These are phyloP conservation scores for Fusarium sp. DNA, from an alignment of 2,329 filamentous ascomycete genomes.

Conservation along the genomic window DNA sequence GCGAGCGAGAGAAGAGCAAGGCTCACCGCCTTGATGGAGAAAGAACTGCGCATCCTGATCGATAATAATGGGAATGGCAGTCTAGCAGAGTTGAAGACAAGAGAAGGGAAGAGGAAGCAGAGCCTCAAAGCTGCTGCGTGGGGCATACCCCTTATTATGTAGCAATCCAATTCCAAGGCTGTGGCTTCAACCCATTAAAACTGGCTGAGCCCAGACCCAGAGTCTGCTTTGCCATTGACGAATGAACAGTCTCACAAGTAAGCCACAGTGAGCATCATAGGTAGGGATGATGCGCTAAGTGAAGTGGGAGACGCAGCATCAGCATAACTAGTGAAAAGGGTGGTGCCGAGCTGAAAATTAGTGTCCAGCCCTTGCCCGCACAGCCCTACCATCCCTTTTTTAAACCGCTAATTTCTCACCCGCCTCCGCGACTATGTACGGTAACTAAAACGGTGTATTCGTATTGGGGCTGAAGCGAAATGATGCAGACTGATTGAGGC, in stretches of 20 bases:
- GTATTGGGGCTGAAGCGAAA: not conserved
- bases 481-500: not conserved
- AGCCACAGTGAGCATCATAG: slow-evolving; percentile 2
- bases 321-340: not conserved
- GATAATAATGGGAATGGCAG: fast-evolving
- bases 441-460: not conserved
- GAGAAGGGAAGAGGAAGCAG: not conserved
- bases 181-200: not conserved
- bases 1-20: slow-evolving; percentile 5
- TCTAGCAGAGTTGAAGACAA: fast-evolving
- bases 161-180: not conserved
- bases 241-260: not conserved
- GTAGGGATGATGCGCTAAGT: not conserved
- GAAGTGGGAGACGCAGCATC: not conserved
- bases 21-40: not conserved
- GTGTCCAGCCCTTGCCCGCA: not conserved
- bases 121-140: not conserved
- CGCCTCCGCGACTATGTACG: not conserved
- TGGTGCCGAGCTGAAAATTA: slow-evolving; percentile 21
- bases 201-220: not conserved
- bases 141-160: not conserved
- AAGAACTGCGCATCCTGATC: slow-evolving; percentile 1
- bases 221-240: not conserved
- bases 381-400: not conserved
- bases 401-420: slow-evolving; percentile 16